phyloP scores from a whole-genome alignment of 1,284 basidiomycete genomes.

The Gastroboletus turbinatus region DNA sequence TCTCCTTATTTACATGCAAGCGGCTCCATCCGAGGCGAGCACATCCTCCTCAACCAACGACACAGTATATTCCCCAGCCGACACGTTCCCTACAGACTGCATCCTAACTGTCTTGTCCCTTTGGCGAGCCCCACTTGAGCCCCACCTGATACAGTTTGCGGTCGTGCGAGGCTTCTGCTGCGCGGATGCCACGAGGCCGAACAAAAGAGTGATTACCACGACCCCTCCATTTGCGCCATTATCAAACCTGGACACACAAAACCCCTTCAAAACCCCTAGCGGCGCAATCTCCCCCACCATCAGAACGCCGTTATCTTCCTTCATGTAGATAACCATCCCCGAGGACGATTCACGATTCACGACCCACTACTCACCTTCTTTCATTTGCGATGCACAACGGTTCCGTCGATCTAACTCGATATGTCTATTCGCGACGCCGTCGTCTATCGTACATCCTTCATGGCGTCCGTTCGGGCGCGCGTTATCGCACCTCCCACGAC shows the following conservation, averaged over 20 bases:
- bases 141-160: neutral
- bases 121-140: neutral
- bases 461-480: neutral
- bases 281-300: neutral
- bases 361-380: neutral
- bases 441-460: neutral
- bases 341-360: neutral
- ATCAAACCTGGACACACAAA: conserved; percentile 4
- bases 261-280: neutral
- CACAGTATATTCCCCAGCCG: neutral
- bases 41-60: neutral
- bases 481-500: conserved; percentile 3
- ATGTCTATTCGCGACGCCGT: neutral
- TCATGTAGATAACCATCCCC: neutral
- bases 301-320: neutral
- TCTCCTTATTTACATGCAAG: conserved; percentile 1
- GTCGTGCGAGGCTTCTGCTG: conserved; percentile 6
- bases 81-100: neutral
- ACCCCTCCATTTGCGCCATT: conserved; percentile 2
- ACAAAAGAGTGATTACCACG: neutral
- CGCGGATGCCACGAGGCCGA: conserved; percentile 14
- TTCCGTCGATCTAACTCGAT: conserved; percentile 2
- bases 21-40: neutral
- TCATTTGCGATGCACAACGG: neutral
- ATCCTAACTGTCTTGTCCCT: neutral